phyloP scores from a whole-genome alignment of 2,329 filamentous ascomycete genomes.

The Fusarium xyrophilum region DNA sequence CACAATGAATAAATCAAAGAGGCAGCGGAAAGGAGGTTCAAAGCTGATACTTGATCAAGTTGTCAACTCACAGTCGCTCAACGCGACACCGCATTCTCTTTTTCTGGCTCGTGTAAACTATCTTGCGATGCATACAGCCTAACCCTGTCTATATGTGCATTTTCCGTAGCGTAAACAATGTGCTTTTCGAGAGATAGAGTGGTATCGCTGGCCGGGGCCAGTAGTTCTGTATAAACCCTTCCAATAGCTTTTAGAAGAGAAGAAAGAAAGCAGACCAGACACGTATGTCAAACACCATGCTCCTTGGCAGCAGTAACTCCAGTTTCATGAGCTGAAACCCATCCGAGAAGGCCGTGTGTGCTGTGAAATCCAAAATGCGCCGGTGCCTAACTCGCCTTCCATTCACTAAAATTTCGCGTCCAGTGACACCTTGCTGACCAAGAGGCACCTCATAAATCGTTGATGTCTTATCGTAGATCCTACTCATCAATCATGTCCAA shows the following conservation, averaged over 20 bases:
- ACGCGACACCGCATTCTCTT: conserved; percentile 27
- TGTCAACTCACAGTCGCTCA: conserved; percentile 24
- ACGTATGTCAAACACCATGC: conserved; percentile 19
- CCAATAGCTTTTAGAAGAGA: conserved; percentile 8
- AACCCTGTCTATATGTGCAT: conserved; percentile 31
- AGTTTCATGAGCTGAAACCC: conserved; percentile 13
- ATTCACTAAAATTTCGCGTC: conserved; percentile 23
- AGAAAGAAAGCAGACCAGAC: conserved; percentile 21
- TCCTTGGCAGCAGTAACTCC: conserved; percentile 16
- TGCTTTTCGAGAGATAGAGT: conserved; percentile 12
- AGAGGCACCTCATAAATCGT: conserved; percentile 39
- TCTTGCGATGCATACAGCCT: conserved; percentile 29
- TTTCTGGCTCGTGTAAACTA: conserved; percentile 25
- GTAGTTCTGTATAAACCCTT: conserved; percentile 29
- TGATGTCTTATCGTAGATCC: conserved; percentile 27
- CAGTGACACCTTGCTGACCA: conserved; percentile 36
- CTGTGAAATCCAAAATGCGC: conserved; percentile 41
- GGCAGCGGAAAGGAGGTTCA: conserved; percentile 9
- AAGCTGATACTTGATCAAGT: conserved; percentile 32
- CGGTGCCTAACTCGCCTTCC: conserved; percentile 21
- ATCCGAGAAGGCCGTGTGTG: conserved; percentile 8
- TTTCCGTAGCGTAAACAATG: conserved; percentile 10
- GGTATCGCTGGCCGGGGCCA: conserved; percentile 10
- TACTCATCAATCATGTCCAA: conserved; percentile 41
- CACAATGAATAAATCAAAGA: conserved; percentile 30